phyloP scores from a whole-genome alignment of 139 green algal species.

The Zygnema circumcarinatum region DNA sequence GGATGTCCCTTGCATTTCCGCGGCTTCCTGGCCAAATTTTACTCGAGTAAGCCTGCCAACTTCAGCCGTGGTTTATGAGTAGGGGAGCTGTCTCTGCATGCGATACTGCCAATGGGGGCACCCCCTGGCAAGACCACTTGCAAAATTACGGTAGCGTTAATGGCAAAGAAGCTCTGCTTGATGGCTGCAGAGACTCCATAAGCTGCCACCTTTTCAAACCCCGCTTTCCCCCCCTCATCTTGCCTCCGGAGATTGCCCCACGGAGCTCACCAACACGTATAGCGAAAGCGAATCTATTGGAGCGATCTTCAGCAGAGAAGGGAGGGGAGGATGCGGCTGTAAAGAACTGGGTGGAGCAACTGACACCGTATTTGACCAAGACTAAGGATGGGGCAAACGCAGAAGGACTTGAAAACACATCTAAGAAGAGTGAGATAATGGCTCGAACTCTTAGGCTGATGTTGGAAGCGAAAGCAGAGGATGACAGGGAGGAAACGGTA shows the following conservation, averaged over 20 bases:
- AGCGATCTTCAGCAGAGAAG: neutral
- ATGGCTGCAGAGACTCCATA: neutral
- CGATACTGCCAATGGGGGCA: too few relatives aligned
- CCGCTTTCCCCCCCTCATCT: too few relatives aligned
- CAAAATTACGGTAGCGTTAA: too few relatives aligned
- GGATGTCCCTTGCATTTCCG: conserved; percentile 5
- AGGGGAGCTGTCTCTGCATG: too few relatives aligned
- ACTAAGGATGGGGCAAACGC: neutral
- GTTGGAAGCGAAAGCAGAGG: conserved; percentile 12
- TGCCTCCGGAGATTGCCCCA: too few relatives aligned
- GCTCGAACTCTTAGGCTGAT: neutral
- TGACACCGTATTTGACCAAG: neutral
- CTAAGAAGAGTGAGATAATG: neutral
- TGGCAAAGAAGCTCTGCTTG: too few relatives aligned
- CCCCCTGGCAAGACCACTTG: too few relatives aligned
- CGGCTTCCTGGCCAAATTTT: neutral
- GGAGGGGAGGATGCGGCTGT: neutral
- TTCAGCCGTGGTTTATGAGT: too few relatives aligned
- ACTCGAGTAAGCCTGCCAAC: conserved; percentile 15
- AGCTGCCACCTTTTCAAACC: neutral
- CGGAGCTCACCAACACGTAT: too few relatives aligned
- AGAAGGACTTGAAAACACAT: neutral
- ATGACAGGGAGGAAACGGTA: neutral
- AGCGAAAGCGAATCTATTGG: neutral
- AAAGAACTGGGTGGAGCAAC: neutral